Conservation (phyloP, 2,329 filamentous ascomycete species). For the Colletotrichum musicola region DNA sequence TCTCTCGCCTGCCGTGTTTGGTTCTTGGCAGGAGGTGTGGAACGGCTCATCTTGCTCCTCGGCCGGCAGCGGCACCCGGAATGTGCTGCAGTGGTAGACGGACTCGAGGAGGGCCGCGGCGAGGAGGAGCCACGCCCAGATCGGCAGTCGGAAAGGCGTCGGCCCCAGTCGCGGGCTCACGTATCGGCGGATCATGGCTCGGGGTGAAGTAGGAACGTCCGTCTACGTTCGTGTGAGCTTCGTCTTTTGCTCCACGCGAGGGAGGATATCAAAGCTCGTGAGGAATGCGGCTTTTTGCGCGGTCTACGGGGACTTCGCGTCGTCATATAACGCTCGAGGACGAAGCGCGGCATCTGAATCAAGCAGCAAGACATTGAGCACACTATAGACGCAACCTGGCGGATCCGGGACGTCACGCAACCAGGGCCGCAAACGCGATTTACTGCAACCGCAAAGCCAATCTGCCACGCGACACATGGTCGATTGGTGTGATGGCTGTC, state of each 20-base stretch:
- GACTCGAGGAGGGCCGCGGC: constrained; percentile 21
- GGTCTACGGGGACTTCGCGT: background rate
- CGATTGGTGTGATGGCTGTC: background rate
- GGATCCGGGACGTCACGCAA: constrained; percentile 1
- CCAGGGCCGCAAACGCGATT: background rate
- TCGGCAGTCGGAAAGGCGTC: constrained; percentile 6
- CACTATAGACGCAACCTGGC: background rate
- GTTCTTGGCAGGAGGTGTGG: constrained; percentile 29
- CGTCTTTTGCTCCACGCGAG: constrained; percentile 1
- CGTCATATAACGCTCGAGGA: background rate
- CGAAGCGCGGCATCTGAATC: constrained; percentile 10
- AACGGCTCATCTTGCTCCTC: constrained; percentile 31
- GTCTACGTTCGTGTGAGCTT: background rate
- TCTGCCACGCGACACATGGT: constrained; percentile 2
- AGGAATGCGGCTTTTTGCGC: constrained; percentile 4
- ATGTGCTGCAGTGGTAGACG: constrained; percentile 17
- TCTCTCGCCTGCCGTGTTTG: constrained; percentile 42
- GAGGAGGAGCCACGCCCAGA: constrained; percentile 31
- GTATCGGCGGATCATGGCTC: constrained; percentile 32
- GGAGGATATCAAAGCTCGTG: background rate
- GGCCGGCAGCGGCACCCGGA: constrained; percentile 18
- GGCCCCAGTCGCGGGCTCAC: constrained; percentile 20
- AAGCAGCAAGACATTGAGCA: constrained; percentile 6
- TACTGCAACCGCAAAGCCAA: constrained; percentile 11
- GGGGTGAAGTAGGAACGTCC: background rate